phyloP scores from a whole-genome alignment of 2,329 filamentous ascomycete species.

The Ophiostoma perfectum region DNA sequence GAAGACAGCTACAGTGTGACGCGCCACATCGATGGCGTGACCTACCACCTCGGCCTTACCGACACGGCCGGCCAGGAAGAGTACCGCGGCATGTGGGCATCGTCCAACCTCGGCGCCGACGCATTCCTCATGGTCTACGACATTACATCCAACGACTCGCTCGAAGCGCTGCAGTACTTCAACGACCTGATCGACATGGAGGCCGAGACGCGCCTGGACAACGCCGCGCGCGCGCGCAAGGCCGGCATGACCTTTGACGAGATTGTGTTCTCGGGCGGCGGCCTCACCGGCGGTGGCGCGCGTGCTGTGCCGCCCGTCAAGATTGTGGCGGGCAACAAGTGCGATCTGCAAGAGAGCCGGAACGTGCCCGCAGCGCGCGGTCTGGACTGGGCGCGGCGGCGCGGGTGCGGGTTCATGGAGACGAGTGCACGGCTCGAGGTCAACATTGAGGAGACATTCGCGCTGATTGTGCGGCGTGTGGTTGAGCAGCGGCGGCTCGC shows the following conservation, averaged over 20 bases:
- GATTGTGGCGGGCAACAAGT: conserved; percentile 82
- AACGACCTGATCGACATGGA: conserved; percentile 82
- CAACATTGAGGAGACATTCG: conserved; percentile 86
- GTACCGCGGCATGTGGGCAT: conserved; percentile 81
- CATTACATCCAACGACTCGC: conserved; percentile 64
- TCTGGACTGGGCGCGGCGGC: conserved; percentile 68
- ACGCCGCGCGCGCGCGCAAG: conserved; percentile 49
- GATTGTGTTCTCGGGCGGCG: conserved; percentile 13
- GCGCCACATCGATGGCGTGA: conserved; percentile 71
- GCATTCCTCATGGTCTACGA: conserved; percentile 85
- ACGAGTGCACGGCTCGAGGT: conserved; percentile 78
- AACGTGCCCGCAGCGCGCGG: conserved; percentile 65
- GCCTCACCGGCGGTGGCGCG: conserved; percentile 28
- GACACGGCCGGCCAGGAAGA: conserved; percentile 88
- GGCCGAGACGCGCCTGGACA: conserved; percentile 62
- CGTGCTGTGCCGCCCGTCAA: conserved; percentile 69
- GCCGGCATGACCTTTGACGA: conserved; percentile 33
- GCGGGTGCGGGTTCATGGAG: conserved; percentile 83
- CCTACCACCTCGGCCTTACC: conserved; percentile 72
- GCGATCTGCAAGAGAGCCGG: conserved; percentile 66
- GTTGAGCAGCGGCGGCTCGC: conserved; percentile 52
- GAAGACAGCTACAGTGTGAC: conserved; percentile 83
- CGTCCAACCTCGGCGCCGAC: conserved; percentile 70
- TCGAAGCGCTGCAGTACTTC: conserved; percentile 71
- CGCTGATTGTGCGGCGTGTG: conserved; percentile 58